A percentile compares a stretch with the other conserved stretches of the same genome.
Evolutionary conservation across 208 protist species (phyloP).

Genomic region (Crithidia expoeki): DNA sequence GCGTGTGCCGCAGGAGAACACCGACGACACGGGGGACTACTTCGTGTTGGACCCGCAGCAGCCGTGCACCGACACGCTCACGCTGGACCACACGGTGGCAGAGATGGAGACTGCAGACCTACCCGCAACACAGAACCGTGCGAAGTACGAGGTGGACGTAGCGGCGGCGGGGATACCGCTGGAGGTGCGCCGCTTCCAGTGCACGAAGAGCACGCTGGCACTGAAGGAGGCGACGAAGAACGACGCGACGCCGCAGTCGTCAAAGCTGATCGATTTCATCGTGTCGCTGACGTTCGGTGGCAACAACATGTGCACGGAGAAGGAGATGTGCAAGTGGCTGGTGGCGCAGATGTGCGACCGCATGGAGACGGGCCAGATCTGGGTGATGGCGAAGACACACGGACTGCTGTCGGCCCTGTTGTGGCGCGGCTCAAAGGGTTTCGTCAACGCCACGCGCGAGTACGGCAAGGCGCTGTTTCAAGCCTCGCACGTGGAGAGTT

Average conservation of each 20-base stretch:
- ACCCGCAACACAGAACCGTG: not conserved
- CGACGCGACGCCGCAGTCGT: slow-evolving; percentile 25
- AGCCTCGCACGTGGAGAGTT: not conserved
- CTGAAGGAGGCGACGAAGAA: slow-evolving; percentile 52
- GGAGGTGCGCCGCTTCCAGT: slow-evolving; percentile 40
- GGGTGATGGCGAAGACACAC: slow-evolving; percentile 41
- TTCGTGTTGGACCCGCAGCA: not conserved
- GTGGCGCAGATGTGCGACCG: slow-evolving; percentile 46
- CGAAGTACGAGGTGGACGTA: slow-evolving; percentile 13
- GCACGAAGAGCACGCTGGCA: slow-evolving; percentile 40
- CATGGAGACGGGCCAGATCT: slow-evolving; percentile 39
- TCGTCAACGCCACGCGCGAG: slow-evolving; percentile 19
- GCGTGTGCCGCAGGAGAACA: slow-evolving; percentile 5
- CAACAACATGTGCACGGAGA: slow-evolving; percentile 35
- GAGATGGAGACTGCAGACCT: not conserved
- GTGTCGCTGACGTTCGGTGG: slow-evolving; percentile 22
- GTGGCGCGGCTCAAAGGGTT: slow-evolving; percentile 35
- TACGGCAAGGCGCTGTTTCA: slow-evolving; percentile 23
- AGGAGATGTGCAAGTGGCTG: slow-evolving; percentile 43
- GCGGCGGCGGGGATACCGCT: slow-evolving; percentile 23
- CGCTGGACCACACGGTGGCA: not conserved
- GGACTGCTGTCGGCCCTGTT: slow-evolving; percentile 31
- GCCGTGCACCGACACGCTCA: not conserved
- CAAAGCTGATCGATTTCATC: slow-evolving; percentile 34
- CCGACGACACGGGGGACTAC: slow-evolving; percentile 1